Evolutionary conservation across 2,329 filamentous ascomycete species (phyloP), one percentile per base, ranked within the genome.

Genomic region (Fusarium beomiforme): DNA sequence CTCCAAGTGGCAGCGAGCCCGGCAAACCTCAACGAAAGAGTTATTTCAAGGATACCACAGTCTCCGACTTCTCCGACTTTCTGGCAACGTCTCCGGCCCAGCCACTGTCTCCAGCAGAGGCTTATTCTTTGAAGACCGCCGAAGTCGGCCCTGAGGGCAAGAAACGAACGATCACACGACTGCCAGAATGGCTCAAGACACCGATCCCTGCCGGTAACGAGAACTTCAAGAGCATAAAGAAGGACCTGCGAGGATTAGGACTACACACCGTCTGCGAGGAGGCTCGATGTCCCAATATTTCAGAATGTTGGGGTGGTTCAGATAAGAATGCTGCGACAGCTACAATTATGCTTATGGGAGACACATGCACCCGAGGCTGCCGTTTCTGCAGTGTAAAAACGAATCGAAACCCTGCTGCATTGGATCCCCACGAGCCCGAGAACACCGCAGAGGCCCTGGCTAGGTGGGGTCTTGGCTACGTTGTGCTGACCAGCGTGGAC

Each of bases 341-440:
- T 5, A 99, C 96, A 14, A 98, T 99, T 82, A 99, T 99, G 96
- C 85, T 99, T 50, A 98, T 98, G 95, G 96, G 96, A 71, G 96
- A 99, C 81, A 98, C 95, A 12, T 99, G 96, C 83, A 99, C 96
- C 21, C 89, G 96, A 66, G 96, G 95, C 21, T 99, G 96, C 83
- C 90, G 96, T 57, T 99, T 99, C 86, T 99, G 96, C 87, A 94
- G 92, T 72, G 96, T 99, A 56, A 98, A 98, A 87, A 99, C 96
- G 6, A 91, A 85, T 64, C 90, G 92, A 44, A 83, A 85, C 2
- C 91, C 94, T 16, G 83, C 91, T 43, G 93, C 96, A 14, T 87
- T 99, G 53, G 96, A 99, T 80, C 93, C 93, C 4, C 95, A 98
- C 81, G 96, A 99, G 83, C 96, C 96, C 2, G 96, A 99, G 85